These are phyloP conservation scores for Agarophyton chilense DNA, from an alignment of 23 red algal genomes.

Conservation along the genomic window DNA sequence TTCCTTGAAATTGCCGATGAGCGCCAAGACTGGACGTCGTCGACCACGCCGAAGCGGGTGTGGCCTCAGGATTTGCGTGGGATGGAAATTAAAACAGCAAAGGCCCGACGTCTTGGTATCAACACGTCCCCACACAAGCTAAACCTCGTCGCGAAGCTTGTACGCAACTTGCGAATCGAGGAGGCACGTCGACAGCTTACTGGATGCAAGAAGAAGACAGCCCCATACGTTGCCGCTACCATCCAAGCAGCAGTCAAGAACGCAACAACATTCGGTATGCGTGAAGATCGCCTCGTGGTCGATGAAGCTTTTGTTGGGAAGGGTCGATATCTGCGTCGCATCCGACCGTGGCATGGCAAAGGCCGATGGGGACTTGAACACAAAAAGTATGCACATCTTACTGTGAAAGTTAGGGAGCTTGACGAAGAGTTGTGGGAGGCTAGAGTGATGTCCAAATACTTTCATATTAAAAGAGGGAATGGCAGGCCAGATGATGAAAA, in stretches of 20 bases:
- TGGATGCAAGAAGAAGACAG: slow-evolving; percentile 59
- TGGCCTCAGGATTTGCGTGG: slow-evolving; percentile 56
- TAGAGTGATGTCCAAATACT: slow-evolving; percentile 55
- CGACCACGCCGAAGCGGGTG: not conserved
- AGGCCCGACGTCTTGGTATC: slow-evolving; percentile 57
- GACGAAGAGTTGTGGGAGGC: slow-evolving; percentile 79
- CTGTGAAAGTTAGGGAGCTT: slow-evolving; percentile 53
- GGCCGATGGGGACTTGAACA: slow-evolving; percentile 75
- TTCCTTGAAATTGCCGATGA: slow-evolving; percentile 12
- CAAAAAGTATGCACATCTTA: slow-evolving; percentile 74
- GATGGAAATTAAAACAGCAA: slow-evolving; percentile 46
- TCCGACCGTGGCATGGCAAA: slow-evolving; percentile 83
- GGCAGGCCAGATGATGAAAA: slow-evolving; percentile 25
- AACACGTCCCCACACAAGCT: slow-evolving; percentile 65
- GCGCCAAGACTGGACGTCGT: no score
- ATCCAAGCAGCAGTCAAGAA: slow-evolving; percentile 63
- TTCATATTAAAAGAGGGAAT: slow-evolving; percentile 51
- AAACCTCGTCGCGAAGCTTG: slow-evolving; percentile 71
- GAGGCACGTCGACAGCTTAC: slow-evolving; percentile 56
- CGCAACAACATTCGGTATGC: slow-evolving; percentile 22
- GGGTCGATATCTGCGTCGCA: slow-evolving; percentile 51
- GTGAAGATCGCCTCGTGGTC: slow-evolving; percentile 60
- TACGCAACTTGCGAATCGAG: slow-evolving; percentile 50
- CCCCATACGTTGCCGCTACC: slow-evolving; percentile 18
- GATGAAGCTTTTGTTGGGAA: slow-evolving; percentile 61